Base-by-base conservation (phyloP, 1,284 basidiomycete genomes). In the Flammula alnicola region DNA sequence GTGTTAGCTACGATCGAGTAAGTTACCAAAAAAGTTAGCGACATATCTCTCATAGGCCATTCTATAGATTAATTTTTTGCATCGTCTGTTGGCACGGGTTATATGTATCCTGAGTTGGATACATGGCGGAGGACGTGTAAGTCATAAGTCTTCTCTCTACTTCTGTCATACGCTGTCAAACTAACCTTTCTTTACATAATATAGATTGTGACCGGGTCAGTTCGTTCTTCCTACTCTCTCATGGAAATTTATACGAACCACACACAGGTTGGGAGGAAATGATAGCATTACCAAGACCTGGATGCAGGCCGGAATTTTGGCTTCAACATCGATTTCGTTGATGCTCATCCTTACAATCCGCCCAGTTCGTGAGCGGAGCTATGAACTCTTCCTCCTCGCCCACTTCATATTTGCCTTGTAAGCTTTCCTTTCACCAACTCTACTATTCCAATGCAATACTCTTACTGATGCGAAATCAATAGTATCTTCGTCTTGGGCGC, bases 1-100 rank as follows among this genome's bases (percentile, higher is more conserved):
- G 84, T 3, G 67, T 86, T 33, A 71, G 77, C 41, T 82, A 79
- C 57, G 81, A 86, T 51, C 83, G 81, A 71, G 81, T 75, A 32
- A 30, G 25, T 30, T 20, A 7, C 26, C 11, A 16, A 6, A 14
- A 9, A 12, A 10, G 5, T 26, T 25, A 10, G 9, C 19, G 14
- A 25, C 29, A 17, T 3, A 16, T n/a, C n/a, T n/a, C n/a, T n/a
- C n/a, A 40, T 17, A 19, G 23, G 10, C n/a, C 43, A 2, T 39
- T 3, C 20, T 38, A 16, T 29, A 63, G 62, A 47, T 63, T 30
- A 56, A 59, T 33, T 60, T 58, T 41, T 47, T 66, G n/a, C 83
- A 85, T 57, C 76, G 81, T 5, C 76, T 79, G 63, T 62, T 66
- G 2, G 76, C 80, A n/a, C 71, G 83, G 1, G 68, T 73, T 1